Evolutionary conservation across 805 yeast genomes (phyloP).

Genomic region (Cyberlindnera amylophila): DNA sequence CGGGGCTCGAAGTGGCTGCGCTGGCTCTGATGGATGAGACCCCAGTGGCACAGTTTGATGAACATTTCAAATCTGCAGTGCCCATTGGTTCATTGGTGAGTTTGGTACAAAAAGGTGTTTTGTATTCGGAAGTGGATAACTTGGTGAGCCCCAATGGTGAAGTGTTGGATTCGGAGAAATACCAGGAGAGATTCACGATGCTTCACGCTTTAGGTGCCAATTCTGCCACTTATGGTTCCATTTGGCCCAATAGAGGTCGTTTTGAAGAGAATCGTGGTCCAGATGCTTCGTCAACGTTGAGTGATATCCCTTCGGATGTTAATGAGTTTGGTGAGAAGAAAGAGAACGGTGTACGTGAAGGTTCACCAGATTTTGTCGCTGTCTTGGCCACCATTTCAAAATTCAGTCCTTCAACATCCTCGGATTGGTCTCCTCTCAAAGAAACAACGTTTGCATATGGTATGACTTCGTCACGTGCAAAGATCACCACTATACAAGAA

Average conservation of each 20-base stretch:
- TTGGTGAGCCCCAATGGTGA: slow-evolving; percentile 39
- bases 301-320: background rate
- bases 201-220: slow-evolving; percentile 51
- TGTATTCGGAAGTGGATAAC: slow-evolving; percentile 69
- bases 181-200: slow-evolving; percentile 40
- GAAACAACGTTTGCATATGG: slow-evolving; percentile 52
- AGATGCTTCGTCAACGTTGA: background rate
- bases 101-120: slow-evolving; percentile 80
- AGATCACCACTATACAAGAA: slow-evolving; percentile 33
- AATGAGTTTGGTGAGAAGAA: background rate
- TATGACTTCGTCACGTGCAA: slow-evolving; percentile 43
- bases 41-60: slow-evolving; percentile 54
- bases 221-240: slow-evolving; percentile 29
- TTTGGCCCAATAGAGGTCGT: slow-evolving; percentile 22
- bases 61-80: slow-evolving; percentile 43
- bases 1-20: slow-evolving; percentile 72
- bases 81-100: slow-evolving; percentile 81
- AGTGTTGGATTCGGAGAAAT: slow-evolving; percentile 16
- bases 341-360: slow-evolving; percentile 9
- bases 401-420: slow-evolving; percentile 42
- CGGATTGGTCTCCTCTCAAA: slow-evolving; percentile 55
- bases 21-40: slow-evolving; percentile 78
- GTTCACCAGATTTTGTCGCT: slow-evolving; percentile 28
- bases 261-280: slow-evolving; percentile 6
- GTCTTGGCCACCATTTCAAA: slow-evolving; percentile 36